These are phyloP conservation scores for Geranomyces michiganensis DNA, from an alignment of 192 early-diverging fungal species.

Conservation along the genomic window DNA sequence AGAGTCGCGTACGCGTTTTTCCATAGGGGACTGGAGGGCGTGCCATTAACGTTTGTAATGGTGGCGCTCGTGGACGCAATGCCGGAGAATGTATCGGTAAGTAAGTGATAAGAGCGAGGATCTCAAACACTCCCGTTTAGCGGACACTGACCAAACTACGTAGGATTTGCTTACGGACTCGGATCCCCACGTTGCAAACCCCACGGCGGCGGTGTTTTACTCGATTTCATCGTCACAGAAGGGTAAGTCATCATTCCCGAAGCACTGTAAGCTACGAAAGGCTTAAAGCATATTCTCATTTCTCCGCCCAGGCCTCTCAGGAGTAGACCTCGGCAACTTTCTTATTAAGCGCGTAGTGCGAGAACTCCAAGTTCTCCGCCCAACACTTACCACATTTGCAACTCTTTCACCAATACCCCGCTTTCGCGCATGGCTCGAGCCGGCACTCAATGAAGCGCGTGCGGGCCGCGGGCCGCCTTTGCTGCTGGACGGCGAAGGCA, in stretches of 20 bases:
- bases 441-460: slow-evolving; percentile 28
- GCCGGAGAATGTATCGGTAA: slow-evolving; percentile 67
- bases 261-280: too few relatives aligned
- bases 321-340: slow-evolving; percentile 90
- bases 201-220: slow-evolving; percentile 85
- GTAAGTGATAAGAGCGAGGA: neutral
- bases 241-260: slow-evolving; percentile 37
- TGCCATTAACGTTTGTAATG: slow-evolving; percentile 84
- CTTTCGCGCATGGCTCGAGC: slow-evolving; percentile 79
- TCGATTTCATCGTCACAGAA: slow-evolving; percentile 86
- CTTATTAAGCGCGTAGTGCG: slow-evolving; percentile 83
- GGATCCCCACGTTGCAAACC: slow-evolving; percentile 43
- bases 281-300: too few relatives aligned
- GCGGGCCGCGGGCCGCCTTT: neutral
- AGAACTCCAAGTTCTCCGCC: slow-evolving; percentile 71
- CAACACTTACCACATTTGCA: slow-evolving; percentile 76
- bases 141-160: too few relatives aligned
- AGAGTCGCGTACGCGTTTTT: slow-evolving; percentile 86
- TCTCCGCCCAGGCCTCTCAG: slow-evolving; percentile 62
- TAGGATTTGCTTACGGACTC: slow-evolving; percentile 62
- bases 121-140: too few relatives aligned
- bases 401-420: slow-evolving; percentile 91
- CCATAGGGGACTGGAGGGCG: slow-evolving; percentile 72
- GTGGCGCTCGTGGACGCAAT: slow-evolving; percentile 71
- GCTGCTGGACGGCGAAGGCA: neutral